Percentiles rank a stretch among this genome's conserved stretches.
These are phyloP conservation scores for Camillea tinctor DNA, from an alignment of 2,329 filamentous ascomycete species.

Conservation along the genomic window DNA sequence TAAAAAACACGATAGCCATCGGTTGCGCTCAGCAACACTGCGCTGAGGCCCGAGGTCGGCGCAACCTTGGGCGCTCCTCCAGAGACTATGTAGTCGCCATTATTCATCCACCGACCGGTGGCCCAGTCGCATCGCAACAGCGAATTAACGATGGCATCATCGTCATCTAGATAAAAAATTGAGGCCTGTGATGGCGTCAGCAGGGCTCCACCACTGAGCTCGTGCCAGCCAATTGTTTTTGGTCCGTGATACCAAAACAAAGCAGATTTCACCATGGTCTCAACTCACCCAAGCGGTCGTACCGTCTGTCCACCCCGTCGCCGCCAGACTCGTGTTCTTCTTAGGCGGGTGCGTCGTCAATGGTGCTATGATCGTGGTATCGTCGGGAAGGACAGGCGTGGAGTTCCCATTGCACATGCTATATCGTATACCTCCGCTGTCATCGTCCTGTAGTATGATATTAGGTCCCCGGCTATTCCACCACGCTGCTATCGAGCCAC, in stretches of 20 bases:
- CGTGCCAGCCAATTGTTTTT: not conserved
- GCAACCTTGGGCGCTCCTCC: constrained; percentile 24
- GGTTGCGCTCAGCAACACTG: constrained; percentile 31
- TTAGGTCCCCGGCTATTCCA: constrained; percentile 34
- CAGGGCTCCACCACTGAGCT: not conserved
- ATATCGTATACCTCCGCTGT: constrained; percentile 36
- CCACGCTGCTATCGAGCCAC: constrained; percentile 36
- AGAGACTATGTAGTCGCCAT: constrained; percentile 34
- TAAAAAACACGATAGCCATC: constrained; percentile 39
- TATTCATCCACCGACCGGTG: constrained; percentile 33
- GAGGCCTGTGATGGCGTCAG: constrained; percentile 33
- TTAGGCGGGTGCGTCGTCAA: constrained; percentile 29
- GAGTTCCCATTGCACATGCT: constrained; percentile 34
- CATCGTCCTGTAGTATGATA: constrained; percentile 36
- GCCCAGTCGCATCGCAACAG: constrained; percentile 35
- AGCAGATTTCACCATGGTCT: not conserved
- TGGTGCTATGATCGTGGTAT: constrained; percentile 29
- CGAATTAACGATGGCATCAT: constrained; percentile 33
- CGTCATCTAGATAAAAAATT: constrained; percentile 34
- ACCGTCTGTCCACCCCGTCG: constrained; percentile 34
- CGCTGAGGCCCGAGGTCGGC: constrained; percentile 31
- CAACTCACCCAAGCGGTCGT: constrained; percentile 31
- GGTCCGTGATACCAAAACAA: not conserved
- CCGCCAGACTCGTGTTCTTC: constrained; percentile 35
- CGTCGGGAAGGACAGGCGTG: constrained; percentile 35